These are phyloP conservation scores for Rhododendron williamsianum DNA, from an alignment of 148 eudicot species.

Conservation along the genomic window DNA sequence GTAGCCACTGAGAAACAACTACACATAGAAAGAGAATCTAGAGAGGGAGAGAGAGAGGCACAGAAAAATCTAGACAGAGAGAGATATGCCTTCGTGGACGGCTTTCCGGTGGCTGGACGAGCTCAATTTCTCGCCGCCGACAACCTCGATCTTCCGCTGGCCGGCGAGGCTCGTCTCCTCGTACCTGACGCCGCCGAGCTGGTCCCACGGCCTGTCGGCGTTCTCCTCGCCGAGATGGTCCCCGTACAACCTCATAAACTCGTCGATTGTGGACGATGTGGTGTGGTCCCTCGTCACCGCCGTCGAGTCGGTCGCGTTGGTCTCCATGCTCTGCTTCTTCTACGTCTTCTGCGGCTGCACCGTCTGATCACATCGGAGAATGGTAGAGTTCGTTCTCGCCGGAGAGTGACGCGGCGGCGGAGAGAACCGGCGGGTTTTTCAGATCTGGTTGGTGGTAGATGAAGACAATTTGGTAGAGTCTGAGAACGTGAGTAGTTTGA, in stretches of 20 bases:
- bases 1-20: background rate
- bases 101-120: conserved; percentile 20
- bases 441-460: background rate
- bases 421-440: background rate
- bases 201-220: background rate
- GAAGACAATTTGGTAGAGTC: background rate
- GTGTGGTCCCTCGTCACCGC: conserved; percentile 32
- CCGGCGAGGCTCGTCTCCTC: conserved; percentile 26
- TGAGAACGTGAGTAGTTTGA: background rate
- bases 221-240: conserved; percentile 9
- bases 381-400: background rate
- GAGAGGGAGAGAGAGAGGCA: background rate
- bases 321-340: conserved; percentile 33
- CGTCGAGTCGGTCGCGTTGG: conserved; percentile 34
- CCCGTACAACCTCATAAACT: conserved; percentile 11
- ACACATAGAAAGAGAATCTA: background rate
- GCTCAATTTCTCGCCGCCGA: conserved; percentile 19
- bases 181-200: background rate
- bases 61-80: background rate
- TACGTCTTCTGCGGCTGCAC: conserved; percentile 42
- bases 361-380: conserved; percentile 7
- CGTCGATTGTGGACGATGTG: conserved; percentile 25
- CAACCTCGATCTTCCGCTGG: conserved; percentile 22
- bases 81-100: conserved; percentile 10
- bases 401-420: background rate